phyloP scores from a whole-genome alignment of 1,139 yeast species.

The Chernovozyma sophiae-reginae region DNA sequence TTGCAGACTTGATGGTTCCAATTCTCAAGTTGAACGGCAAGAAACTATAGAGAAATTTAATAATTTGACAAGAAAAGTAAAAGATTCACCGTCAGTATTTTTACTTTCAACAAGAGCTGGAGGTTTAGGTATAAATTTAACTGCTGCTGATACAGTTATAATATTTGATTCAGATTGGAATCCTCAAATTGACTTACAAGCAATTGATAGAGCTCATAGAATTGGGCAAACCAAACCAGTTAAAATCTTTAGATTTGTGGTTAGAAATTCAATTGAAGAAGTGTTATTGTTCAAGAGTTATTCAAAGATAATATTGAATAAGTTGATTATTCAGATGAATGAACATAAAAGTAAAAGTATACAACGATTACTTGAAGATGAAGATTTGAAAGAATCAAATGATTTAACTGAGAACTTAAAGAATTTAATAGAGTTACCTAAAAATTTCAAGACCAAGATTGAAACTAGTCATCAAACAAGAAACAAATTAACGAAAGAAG shows the following conservation, averaged over 20 bases:
- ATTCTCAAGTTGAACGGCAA: constrained; percentile 62
- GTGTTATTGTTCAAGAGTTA: constrained; percentile 72
- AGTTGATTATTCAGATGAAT: constrained; percentile 81
- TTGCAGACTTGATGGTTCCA: constrained; percentile 76
- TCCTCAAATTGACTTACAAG: constrained; percentile 94
- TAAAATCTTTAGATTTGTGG: constrained; percentile 69
- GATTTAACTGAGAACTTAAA: constrained; percentile 16
- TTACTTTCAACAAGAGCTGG: constrained; percentile 90
- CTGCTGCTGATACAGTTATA: constrained; percentile 86
- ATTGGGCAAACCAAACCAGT: constrained; percentile 89
- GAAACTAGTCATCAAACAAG: constrained; percentile 12
- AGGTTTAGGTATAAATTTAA: constrained; percentile 84
- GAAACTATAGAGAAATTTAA: constrained; percentile 56
- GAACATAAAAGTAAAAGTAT: constrained; percentile 51
- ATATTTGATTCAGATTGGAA: constrained; percentile 95
- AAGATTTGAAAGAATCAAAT: constrained; percentile 12
- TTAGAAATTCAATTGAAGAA: constrained; percentile 79
- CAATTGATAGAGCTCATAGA: constrained; percentile 92
- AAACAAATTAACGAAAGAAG: constrained; percentile 26
- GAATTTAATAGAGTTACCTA: constrained; percentile 30
- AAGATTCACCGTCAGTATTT: constrained; percentile 44
- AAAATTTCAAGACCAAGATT: constrained; percentile 12
- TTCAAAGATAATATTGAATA: constrained; percentile 74
- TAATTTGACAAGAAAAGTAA: constrained; percentile 8
- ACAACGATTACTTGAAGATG: constrained; percentile 11